Evolutionary conservation across 2,329 filamentous ascomycete genomes (phyloP), one percentile per base, ranked within the genome.

Genomic region (Boeremia lycopersici): DNA sequence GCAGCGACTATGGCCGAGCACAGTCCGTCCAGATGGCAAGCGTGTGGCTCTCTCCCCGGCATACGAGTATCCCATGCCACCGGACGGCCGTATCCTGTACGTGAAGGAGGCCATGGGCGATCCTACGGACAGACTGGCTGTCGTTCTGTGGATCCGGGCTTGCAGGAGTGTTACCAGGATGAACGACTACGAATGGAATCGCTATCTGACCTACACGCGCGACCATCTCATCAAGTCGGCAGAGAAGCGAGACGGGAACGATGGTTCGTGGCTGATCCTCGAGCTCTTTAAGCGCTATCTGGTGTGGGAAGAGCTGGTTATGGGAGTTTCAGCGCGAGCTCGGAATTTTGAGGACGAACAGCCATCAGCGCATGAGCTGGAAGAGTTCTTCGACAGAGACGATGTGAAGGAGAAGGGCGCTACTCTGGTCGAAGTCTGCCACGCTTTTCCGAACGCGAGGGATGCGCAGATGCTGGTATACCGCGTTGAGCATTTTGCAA

Each of bases 341-440:
- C n/a, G 12, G 28, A 7, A 3, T 10, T 39, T 39, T 10, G 10
- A 13, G 4, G 34, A 51, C n/a, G 8, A 31, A 26, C 48, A 52
- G 35, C 48, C 48, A 12, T 45, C 28, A 1, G 34, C 33, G 9
- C 19, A 30, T 6, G 17, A 45, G 17, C 25, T 52, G 29, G 34
- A 44, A 25, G 40, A 15, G 3, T 40, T 45, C 17, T 52, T 45
- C 29, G 15, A 19, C 12, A 17, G 6, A 15, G 29, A 52, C 2
- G 6, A 43, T 8, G n/a, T 43, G 6, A 26, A 10, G 13, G 10
- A 10, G 2, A 43, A 44, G 1, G 43, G 47, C 12, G 36, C 42
- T 9, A 56, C 41, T 1, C 31, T 56, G 7, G 47, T 36, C 3
- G 47, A 56, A 3, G 39, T 56, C 25, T 56, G 53, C 42, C 47